A percentile compares a stretch with the other conserved stretches of the same genome.
Evolutionary conservation across 1,284 basidiomycete species (phyloP).

Genomic region (Trametes hirsuta): DNA sequence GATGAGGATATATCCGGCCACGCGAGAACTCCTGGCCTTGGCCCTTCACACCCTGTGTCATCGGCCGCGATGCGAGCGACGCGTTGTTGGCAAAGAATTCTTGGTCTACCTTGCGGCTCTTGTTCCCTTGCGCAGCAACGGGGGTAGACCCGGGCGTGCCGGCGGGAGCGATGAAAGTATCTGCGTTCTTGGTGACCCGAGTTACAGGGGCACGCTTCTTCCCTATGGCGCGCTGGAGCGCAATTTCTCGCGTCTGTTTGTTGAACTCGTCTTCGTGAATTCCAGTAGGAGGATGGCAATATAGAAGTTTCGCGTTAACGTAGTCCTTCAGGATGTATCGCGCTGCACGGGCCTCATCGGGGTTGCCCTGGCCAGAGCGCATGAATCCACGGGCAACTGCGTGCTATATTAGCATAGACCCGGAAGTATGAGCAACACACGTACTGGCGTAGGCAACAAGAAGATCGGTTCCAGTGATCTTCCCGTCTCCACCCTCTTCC

Average conservation of each 20-base stretch:
- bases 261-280: constrained; percentile 80
- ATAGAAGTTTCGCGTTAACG: constrained; percentile 93
- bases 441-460: constrained; percentile 89
- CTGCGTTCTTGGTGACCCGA: constrained; percentile 80
- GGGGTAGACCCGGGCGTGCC: constrained; percentile 34
- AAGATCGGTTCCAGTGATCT: constrained; percentile 82
- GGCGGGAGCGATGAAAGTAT: constrained; percentile 67
- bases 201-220: constrained; percentile 88
- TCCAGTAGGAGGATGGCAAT: constrained; percentile 85
- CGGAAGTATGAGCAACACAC: constrained; percentile 37
- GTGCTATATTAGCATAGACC: constrained; percentile 11
- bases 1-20: constrained; percentile 75
- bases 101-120: constrained; percentile 75
- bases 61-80: constrained; percentile 59
- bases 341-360: constrained; percentile 94
- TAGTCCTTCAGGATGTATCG: constrained; percentile 97
- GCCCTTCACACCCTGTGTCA: constrained; percentile 63
- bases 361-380: constrained; percentile 94
- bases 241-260: constrained; percentile 64
- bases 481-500: constrained; percentile 89
- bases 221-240: constrained; percentile 59
- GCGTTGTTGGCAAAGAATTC: constrained; percentile 78
- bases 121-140: constrained; percentile 39
- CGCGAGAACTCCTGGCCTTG: constrained; percentile 68
- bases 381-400: constrained; percentile 93